Percentiles rank a stretch among this genome's conserved stretches.
Evolutionary conservation across 225 moss, liverwort and hornwort genomes (phyloP).

Genomic region (Neckera pumila): DNA sequence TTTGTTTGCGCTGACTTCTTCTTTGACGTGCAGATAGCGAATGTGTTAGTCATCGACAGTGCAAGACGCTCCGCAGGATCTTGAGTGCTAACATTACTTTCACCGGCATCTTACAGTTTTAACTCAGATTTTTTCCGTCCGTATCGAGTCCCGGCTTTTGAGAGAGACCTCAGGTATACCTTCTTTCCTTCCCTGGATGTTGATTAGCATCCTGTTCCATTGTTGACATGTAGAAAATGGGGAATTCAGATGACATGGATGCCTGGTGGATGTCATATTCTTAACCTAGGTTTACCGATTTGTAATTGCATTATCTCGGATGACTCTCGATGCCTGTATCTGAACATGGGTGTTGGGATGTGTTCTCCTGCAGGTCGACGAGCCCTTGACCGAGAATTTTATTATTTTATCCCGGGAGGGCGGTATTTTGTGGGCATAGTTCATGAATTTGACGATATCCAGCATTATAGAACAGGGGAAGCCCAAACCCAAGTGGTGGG

Average conservation of each 20-base stretch:
- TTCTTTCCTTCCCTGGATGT: background rate
- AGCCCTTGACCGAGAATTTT: background rate
- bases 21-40: background rate
- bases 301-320: background rate
- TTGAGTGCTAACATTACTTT: background rate
- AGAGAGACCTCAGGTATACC: background rate
- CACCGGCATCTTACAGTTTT: background rate
- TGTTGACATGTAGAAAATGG: background rate
- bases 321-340: background rate
- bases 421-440: slow-evolving; percentile 7
- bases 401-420: slow-evolving; percentile 4
- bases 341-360: background rate
- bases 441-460: slow-evolving; percentile 48
- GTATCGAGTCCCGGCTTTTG: background rate
- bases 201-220: background rate
- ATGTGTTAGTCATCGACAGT: background rate
- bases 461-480: slow-evolving; percentile 40
- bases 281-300: background rate
- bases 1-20: background rate
- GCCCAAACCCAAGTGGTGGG: slow-evolving; percentile 34
- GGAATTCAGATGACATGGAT: background rate
- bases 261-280: background rate
- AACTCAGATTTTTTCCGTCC: background rate
- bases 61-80: background rate
- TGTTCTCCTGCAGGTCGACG: background rate